A percentile compares a stretch with the other conserved stretches of the same genome.
Conservation (phyloP, 1,284 basidiomycete species). For the Ganoderma leucocontextum region DNA sequence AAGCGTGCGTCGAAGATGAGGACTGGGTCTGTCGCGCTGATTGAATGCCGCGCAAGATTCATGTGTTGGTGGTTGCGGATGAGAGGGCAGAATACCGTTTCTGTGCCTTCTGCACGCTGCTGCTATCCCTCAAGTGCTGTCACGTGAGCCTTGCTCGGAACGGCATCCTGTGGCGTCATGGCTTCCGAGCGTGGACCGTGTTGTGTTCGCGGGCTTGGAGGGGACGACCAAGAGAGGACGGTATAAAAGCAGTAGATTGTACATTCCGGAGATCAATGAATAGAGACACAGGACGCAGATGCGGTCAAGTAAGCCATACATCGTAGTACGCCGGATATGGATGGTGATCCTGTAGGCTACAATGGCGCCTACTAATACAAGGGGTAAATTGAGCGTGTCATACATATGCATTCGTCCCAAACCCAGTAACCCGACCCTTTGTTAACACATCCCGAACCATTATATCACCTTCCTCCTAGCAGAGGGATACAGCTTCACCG, state of each 20-base stretch:
- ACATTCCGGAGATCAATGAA: constrained; percentile 19
- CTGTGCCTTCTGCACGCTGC: constrained; percentile 16
- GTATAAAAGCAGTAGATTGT: constrained; percentile 19
- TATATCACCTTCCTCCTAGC: constrained; percentile 11
- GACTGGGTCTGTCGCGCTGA: constrained; percentile 81
- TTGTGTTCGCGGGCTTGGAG: not conserved
- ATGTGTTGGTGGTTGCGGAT: constrained; percentile 53
- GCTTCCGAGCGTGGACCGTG: not conserved
- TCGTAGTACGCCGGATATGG: constrained; percentile 20
- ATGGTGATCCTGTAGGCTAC: constrained; percentile 30
- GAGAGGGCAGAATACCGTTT: constrained; percentile 23
- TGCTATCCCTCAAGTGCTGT: constrained; percentile 28
- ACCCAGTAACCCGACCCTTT: constrained; percentile 25
- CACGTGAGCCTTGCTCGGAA: constrained; percentile 27
- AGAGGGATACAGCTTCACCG: constrained; percentile 5
- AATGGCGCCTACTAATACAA: constrained; percentile 34
- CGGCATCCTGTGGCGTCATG: constrained; percentile 19
- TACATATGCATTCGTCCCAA: constrained; percentile 29
- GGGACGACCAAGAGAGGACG: not conserved
- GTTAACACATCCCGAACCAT: constrained; percentile 11
- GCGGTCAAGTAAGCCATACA: constrained; percentile 33
- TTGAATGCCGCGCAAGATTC: constrained; percentile 90
- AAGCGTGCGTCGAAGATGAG: constrained; percentile 83
- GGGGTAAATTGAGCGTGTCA: constrained; percentile 30
- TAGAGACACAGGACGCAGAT: constrained; percentile 25